Base-by-base conservation (phyloP, 345 rosid genomes). In the Passiflora organensis region DNA sequence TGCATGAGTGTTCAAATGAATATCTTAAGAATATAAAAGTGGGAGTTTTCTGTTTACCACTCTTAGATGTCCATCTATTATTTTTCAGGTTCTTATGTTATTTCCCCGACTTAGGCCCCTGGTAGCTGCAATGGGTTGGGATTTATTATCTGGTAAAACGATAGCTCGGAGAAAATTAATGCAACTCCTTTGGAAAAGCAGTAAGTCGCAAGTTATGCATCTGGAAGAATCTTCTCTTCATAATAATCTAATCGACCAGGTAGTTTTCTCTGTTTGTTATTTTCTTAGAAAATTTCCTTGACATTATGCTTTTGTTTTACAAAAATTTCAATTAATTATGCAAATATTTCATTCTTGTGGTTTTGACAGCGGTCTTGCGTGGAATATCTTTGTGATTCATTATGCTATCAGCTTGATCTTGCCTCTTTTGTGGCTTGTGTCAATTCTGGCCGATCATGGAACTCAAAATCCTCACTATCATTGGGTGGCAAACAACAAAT, bases 101-200 rank as follows among this genome's bases (percentile, higher is more conserved):
- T 84, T 79, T 71, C 98, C 95, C 10, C 79, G 82, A 59, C 83
- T 91, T 63, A 79, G 81, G 67, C 90, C 98, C 17, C 51, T 91
- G 41, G 82, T 88, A 59, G 98, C 96, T 63, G 81, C 83, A 53
- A 91, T 91, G 95, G 96, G 96, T 45, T 91, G 98, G 98, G 98
- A 91, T 79, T 72, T 91, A 38, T 70, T 91, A 70, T 66, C 78
- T 58, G 88, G 93, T 46, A 85, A 88, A 74, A 84, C 98, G 42
- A 53, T 66, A 56, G 60, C 71, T 48, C 81, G 96, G 55, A 78
- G 84, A 71, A 80, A 80, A 50, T 69, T 91, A 67, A 79, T 91
- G 96, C 90, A 80, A 68, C 76, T 82, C 55, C 76, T 88, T 34
- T 91, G 98, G 93, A 77, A 72, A 23, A 78, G 82, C 22, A 51